Conservation (phyloP, 441 rosid genomes). For the Corymbia citriodora region DNA sequence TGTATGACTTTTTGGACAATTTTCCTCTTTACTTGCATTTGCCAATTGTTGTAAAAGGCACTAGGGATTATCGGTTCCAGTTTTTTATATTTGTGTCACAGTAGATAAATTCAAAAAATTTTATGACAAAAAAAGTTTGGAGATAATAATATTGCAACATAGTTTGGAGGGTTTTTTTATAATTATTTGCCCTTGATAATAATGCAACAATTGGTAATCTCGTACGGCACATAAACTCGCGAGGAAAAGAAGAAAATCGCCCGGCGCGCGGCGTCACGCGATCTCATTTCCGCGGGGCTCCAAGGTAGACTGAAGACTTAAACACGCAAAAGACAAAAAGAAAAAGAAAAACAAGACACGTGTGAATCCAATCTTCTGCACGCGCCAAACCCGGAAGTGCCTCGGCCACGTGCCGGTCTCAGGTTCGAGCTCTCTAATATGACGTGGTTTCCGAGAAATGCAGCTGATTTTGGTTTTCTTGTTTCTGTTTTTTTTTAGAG, state of each 20-base stretch:
- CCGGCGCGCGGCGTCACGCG: background rate
- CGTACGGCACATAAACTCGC: background rate
- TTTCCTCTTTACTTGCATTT: too few relatives aligned
- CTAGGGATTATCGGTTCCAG: too few relatives aligned
- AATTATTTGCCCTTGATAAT: background rate
- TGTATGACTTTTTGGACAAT: too few relatives aligned
- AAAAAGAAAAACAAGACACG: background rate
- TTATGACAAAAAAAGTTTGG: background rate
- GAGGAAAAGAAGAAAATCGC: background rate
- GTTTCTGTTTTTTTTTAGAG: background rate
- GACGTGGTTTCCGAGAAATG: background rate
- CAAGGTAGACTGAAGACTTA: background rate
- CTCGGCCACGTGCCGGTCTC: background rate
- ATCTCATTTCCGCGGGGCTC: background rate
- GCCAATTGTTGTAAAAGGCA: too few relatives aligned
- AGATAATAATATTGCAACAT: background rate
- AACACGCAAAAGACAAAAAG: background rate
- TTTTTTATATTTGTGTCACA: too few relatives aligned
- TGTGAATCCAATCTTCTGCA: background rate
- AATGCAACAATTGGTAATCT: background rate
- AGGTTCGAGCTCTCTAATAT: background rate
- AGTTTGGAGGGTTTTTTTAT: background rate
- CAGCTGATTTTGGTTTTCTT: background rate
- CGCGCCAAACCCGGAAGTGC: background rate
- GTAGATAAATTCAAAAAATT: too few relatives aligned